Evolutionary conservation across 352 stramenopile species (phyloP).

Genomic region (Elongisporangium prolatum): DNA sequence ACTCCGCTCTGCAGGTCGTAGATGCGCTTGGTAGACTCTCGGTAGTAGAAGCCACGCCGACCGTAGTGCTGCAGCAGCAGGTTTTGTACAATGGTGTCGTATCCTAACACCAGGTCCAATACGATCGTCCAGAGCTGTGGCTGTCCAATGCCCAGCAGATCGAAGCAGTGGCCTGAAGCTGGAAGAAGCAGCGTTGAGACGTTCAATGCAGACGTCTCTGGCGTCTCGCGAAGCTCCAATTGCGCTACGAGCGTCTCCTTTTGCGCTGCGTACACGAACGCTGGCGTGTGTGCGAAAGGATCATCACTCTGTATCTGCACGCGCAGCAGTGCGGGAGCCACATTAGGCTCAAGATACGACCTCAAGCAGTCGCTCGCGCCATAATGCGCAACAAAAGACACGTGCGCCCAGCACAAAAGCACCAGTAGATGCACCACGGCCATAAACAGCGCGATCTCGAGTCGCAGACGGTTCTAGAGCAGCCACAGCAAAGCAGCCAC

Average conservation of each 20-base stretch:
- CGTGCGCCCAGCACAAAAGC: conserved; percentile 44
- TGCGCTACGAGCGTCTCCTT: conserved; percentile 62
- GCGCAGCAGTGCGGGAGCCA: conserved; percentile 19
- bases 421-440: conserved; percentile 39
- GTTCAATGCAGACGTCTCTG: conserved; percentile 16
- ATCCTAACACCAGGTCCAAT: conserved; percentile 54
- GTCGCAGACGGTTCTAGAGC: conserved; percentile 35
- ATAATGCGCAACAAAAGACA: conserved; percentile 38
- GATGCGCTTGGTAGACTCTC: conserved; percentile 45
- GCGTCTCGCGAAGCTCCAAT: conserved; percentile 23
- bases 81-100: conserved; percentile 93
- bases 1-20: conserved; percentile 73
- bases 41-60: conserved; percentile 59
- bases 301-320: conserved; percentile 21
- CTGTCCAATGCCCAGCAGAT: conserved; percentile 28
- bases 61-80: conserved; percentile 73
- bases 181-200: conserved; percentile 35
- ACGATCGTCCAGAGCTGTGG: conserved; percentile 40
- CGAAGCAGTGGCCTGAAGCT: conserved; percentile 41
- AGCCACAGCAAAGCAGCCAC: conserved; percentile 4
- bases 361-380: conserved; percentile 28
- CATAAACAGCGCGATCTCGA: conserved; percentile 65
- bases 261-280: conserved; percentile 67
- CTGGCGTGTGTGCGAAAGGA: conserved; percentile 6
- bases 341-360: conserved; percentile 16